Base-by-base conservation (phyloP, 2,329 filamentous ascomycete genomes). In the Diaporthe humulicola region DNA sequence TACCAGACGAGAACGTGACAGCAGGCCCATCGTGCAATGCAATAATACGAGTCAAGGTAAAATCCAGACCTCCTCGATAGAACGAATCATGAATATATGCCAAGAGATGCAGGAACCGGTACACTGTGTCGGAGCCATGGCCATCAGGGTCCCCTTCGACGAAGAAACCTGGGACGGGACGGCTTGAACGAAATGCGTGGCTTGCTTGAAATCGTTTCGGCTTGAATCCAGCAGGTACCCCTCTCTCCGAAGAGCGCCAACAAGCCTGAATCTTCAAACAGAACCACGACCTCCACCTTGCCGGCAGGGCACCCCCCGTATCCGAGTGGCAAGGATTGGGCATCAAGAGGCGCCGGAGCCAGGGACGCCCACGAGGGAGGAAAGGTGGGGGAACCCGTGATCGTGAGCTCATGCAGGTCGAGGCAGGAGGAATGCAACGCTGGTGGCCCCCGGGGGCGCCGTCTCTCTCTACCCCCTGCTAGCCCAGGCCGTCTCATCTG, bases 41-140 rank as follows among this genome's bases (percentile, higher is more conserved):
- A 69, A 69, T 69, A 54, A 38, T 7, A 54, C 48, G 64, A 30
- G 48, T 17, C 22, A 19, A 22, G 17, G 6, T n/a, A 9, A 40
- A 2, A 88, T 85, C 77, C 80, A 82, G 50, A 84, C 14, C 70
- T 19, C 48, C 64, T 69, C 48, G 48, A 54, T 54, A 69, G 30
- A 40, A 54, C 64, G 48, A 69, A 69, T 28, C 45, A 69, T 40
- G 64, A n/a, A 40, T 28, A 10, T 22, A 28, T 38, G 64, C 48
- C 64, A 54, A 54, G 48, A 69, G 33, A 52, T 69, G 64, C 64
- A 69, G 33, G 45, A 69, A 69, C 45, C 48, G 48, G n/a, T 28
- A 38, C 48, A 69, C 64, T 52, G 64, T 69, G 64, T 22, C 15
- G 15, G 22, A 66, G 28, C 61, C 36, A 54, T n/a, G 40, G 48